Percentiles rank a stretch among this genome's conserved stretches.
Conservation (phyloP, 257 asterid species). For the Lavandula angustifolia region DNA sequence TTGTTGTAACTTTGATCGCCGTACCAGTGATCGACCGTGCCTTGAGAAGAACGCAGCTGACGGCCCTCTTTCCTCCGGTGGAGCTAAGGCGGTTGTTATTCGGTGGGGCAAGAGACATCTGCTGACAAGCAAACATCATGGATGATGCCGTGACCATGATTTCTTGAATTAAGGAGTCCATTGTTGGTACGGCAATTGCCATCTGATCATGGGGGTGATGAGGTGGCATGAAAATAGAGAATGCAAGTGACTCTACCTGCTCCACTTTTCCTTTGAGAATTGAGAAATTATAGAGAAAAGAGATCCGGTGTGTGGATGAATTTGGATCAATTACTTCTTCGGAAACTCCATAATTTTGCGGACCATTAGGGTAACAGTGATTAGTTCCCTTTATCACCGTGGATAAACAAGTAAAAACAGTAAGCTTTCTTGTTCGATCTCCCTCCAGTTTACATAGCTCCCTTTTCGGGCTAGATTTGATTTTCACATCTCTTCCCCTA, state of each 20-base stretch:
- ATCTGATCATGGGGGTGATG: conserved; percentile 47
- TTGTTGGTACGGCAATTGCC: conserved; percentile 46
- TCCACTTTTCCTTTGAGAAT: conserved; percentile 60
- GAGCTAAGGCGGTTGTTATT: neutral
- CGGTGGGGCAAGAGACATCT: conserved; percentile 42
- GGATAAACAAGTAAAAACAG: neutral
- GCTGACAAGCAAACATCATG: conserved; percentile 76
- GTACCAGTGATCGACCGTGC: conserved; percentile 39
- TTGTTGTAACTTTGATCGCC: conserved; percentile 10
- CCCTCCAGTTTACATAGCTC: neutral
- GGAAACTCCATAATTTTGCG: conserved; percentile 38
- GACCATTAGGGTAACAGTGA: conserved; percentile 46
- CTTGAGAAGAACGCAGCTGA: conserved; percentile 34
- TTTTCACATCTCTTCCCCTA: conserved; percentile 7
- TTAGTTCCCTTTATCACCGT: conserved; percentile 44
- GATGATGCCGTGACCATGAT: conserved; percentile 68
- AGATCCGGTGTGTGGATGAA: conserved; percentile 27
- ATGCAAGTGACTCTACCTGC: conserved; percentile 56
- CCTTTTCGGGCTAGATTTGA: conserved; percentile 15
- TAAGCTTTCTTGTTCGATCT: neutral
- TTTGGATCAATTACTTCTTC: conserved; percentile 32
- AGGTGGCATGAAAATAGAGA: conserved; percentile 40
- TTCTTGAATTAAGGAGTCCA: conserved; percentile 75
- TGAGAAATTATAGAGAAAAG: conserved; percentile 65
- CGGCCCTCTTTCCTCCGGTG: conserved; percentile 20